Percentiles rank a stretch among this genome's conserved stretches.
These are phyloP conservation scores for Arthrobotrys megalospora DNA, from an alignment of 2,329 filamentous ascomycete genomes.

Conservation along the genomic window DNA sequence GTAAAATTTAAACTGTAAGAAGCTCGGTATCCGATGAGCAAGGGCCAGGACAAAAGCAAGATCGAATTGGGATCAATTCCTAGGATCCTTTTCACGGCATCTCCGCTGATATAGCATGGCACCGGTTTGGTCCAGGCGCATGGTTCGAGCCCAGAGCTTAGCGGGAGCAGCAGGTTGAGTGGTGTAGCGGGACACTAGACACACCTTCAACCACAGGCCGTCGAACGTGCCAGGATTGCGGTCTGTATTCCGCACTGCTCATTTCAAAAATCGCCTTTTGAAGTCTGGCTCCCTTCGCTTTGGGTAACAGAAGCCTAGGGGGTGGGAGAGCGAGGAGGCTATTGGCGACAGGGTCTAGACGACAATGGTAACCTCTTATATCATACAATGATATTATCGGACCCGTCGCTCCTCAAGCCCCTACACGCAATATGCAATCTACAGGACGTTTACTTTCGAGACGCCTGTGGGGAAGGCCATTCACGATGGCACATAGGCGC, in stretches of 20 bases:
- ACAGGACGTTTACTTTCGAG: conserved; percentile 25
- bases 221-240: conserved; percentile 39
- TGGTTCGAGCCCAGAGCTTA: conserved; percentile 22
- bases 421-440: conserved; percentile 45
- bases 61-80: conserved; percentile 50
- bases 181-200: conserved; percentile 38
- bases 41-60: conserved; percentile 49
- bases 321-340: conserved; percentile 24
- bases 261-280: conserved; percentile 53
- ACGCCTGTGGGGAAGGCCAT: conserved; percentile 45
- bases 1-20: conserved; percentile 49
- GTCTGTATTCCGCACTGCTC: conserved; percentile 45
- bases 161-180: conserved; percentile 51
- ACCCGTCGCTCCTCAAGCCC: conserved; percentile 39
- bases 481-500: background rate
- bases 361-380: conserved; percentile 26
- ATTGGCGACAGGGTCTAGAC: conserved; percentile 20
- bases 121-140: conserved; percentile 40
- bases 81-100: conserved; percentile 52
- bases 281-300: conserved; percentile 35
- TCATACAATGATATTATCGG: conserved; percentile 35
- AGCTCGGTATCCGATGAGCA: conserved; percentile 55
- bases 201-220: conserved; percentile 36
- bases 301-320: background rate
- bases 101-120: conserved; percentile 54